These are phyloP conservation scores for Picochlorum costavermella DNA, from an alignment of 139 green algal species.

Conservation along the genomic window DNA sequence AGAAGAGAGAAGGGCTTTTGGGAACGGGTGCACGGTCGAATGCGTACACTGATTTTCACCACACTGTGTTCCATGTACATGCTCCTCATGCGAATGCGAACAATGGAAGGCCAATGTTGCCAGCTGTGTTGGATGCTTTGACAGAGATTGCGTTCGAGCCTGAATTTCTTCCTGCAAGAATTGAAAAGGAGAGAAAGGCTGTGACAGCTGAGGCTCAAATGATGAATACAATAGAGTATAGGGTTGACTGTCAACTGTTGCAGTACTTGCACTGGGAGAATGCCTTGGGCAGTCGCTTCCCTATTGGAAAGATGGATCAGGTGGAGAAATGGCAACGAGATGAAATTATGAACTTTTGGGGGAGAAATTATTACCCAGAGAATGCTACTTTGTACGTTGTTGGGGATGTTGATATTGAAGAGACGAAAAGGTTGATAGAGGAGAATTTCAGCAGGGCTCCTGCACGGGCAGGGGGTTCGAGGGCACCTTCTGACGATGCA, in stretches of 20 bases:
- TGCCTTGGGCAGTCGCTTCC: slow-evolving; percentile 87
- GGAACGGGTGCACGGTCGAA: slow-evolving; percentile 87
- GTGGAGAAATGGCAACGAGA: slow-evolving; percentile 75
- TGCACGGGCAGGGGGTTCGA: slow-evolving; percentile 12
- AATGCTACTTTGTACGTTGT: slow-evolving; percentile 98
- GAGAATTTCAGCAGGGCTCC: slow-evolving; percentile 52
- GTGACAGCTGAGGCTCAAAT: slow-evolving; percentile 94
- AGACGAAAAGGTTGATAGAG: slow-evolving; percentile 52
- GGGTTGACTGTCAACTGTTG: slow-evolving; percentile 98
- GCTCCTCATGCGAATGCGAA: slow-evolving; percentile 61
- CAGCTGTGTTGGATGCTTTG: slow-evolving; percentile 84
- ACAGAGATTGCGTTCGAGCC: slow-evolving; percentile 85
- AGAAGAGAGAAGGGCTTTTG: slow-evolving; percentile 81
- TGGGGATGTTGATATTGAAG: slow-evolving; percentile 69
- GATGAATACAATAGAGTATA: slow-evolving; percentile 99
- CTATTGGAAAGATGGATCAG: slow-evolving; percentile 93
- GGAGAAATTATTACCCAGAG: slow-evolving; percentile 88
- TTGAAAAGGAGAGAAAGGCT: slow-evolving; percentile 96
- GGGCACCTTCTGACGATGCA: slow-evolving; percentile 1
- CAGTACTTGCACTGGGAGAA: slow-evolving; percentile 95
- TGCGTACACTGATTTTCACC: slow-evolving; percentile 99
- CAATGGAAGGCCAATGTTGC: slow-evolving; percentile 66
- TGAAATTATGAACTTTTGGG: slow-evolving; percentile 79
- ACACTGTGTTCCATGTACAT: slow-evolving; percentile 99
- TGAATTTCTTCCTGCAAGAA: slow-evolving; percentile 73